phyloP scores from a whole-genome alignment of 2,329 filamentous ascomycete genomes.

The Aspergillus pseudoglaucus region DNA sequence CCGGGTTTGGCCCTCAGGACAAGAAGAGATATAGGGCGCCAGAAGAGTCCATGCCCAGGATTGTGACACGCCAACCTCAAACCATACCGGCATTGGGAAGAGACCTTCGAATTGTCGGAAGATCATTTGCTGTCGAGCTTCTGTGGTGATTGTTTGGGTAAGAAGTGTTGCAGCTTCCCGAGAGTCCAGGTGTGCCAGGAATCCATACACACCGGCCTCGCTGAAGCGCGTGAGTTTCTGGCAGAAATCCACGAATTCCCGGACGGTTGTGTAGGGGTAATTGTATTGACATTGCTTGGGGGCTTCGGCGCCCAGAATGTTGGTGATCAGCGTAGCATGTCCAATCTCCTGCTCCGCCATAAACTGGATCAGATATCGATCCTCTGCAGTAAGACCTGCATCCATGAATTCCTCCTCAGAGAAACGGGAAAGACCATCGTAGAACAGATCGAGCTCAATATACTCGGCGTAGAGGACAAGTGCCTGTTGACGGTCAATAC shows the following conservation, averaged over 20 bases:
- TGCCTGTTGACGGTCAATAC: conserved; percentile 29
- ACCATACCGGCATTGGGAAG: conserved; percentile 78
- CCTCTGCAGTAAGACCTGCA: conserved; percentile 61
- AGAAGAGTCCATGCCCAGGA: conserved; percentile 79
- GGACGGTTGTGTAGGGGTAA: conserved; percentile 69
- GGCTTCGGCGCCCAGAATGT: conserved; percentile 66
- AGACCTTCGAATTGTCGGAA: conserved; percentile 77
- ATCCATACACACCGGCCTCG: conserved; percentile 74
- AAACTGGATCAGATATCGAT: conserved; percentile 64
- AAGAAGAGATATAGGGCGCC: conserved; percentile 73
- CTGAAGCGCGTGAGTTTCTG: conserved; percentile 80
- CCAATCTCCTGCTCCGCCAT: conserved; percentile 74
- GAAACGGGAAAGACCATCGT: conserved; percentile 65
- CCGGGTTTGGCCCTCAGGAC: conserved; percentile 65
- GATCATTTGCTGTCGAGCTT: conserved; percentile 75
- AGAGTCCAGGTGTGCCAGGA: conserved; percentile 69
- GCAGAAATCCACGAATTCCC: conserved; percentile 74
- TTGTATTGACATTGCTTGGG: conserved; percentile 73
- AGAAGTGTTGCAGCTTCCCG: conserved; percentile 67
- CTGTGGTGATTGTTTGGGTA: conserved; percentile 68
- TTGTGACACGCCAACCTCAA: conserved; percentile 71
- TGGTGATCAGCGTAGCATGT: conserved; percentile 68
- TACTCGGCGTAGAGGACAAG: conserved; percentile 75
- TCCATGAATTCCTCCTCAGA: conserved; percentile 62
- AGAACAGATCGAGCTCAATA: conserved; percentile 79